A percentile compares a stretch with the other conserved stretches of the same genome.
Evolutionary conservation across 805 yeast species (phyloP).

Genomic region (Wickerhamiella parazyma): DNA sequence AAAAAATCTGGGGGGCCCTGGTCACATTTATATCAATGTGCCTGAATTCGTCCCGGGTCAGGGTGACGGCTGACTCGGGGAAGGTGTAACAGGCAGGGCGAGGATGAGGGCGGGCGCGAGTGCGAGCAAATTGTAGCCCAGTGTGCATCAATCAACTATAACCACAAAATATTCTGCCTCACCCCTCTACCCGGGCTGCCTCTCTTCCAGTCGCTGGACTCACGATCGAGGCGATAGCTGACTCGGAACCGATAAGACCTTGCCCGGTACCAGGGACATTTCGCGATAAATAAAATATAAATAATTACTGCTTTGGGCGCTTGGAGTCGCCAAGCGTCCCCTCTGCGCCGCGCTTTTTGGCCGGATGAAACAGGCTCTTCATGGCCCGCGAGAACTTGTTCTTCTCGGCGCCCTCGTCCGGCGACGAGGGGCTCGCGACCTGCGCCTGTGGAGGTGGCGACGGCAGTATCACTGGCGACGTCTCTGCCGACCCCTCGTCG

Average conservation of each 20-base stretch:
- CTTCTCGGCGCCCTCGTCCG: background rate
- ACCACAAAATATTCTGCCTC: too few relatives aligned
- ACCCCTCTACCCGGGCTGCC: too few relatives aligned
- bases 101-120: too few relatives aligned
- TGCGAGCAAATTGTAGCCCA: too few relatives aligned
- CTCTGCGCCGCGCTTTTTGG: slow-evolving; percentile 5
- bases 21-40: background rate
- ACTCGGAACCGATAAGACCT: background rate
- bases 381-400: slow-evolving; percentile 2
- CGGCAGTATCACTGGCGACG: background rate
- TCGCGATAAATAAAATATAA: background rate
- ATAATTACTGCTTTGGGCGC: slow-evolving; percentile 3
- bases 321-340: background rate
- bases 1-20: background rate
- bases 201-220: too few relatives aligned
- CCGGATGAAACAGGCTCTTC: slow-evolving; percentile 5
- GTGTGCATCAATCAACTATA: too few relatives aligned
- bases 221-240: background rate
- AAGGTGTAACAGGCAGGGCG: background rate
- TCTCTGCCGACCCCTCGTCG: background rate
- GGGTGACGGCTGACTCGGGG: background rate
- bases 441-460: background rate
- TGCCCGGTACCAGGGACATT: too few relatives aligned
- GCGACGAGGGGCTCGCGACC: background rate
- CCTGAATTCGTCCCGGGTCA: background rate